Evolutionary conservation across 352 stramenopile genomes (phyloP).

Genomic region (Pythium rhizo-oryzae): DNA sequence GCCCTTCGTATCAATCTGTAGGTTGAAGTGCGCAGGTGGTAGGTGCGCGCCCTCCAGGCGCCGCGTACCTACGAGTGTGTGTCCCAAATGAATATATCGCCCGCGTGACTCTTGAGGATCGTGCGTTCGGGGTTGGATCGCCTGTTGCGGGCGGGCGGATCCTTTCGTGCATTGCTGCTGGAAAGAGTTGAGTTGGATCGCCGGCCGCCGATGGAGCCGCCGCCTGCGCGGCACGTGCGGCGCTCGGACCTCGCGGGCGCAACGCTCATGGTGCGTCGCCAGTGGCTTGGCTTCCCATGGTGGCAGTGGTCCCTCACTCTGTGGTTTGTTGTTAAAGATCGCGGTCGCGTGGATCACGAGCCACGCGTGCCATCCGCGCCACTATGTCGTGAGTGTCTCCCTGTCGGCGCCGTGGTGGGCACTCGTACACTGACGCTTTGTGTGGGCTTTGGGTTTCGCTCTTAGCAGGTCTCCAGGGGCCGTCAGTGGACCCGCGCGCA

Average conservation of each 20-base stretch:
- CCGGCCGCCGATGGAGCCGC: neutral
- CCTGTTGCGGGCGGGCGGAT: too few species aligned
- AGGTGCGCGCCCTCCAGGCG: constrained; percentile 10
- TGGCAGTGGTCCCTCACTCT: neutral
- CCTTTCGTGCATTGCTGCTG: too few species aligned
- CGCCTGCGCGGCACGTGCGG: constrained; percentile 9
- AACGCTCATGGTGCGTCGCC: constrained; percentile 12
- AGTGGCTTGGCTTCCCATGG: neutral
- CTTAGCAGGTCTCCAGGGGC: too few species aligned
- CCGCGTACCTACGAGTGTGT: constrained; percentile 22
- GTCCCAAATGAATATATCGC: neutral
- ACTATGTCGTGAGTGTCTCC: neutral
- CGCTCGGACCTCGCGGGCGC: constrained; percentile 16
- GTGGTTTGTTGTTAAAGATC: neutral
- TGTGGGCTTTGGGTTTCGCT: too few species aligned
- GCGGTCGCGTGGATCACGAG: constrained; percentile 15
- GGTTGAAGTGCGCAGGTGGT: neutral
- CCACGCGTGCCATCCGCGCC: constrained; percentile 1
- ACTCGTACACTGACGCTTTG: too few species aligned
- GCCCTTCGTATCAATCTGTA: too few species aligned
- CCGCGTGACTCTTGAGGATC: too few species aligned
- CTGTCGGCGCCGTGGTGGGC: too few species aligned
- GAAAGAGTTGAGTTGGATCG: neutral
- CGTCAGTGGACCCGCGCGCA: neutral
- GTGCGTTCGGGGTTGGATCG: too few species aligned